Evolutionary conservation across 2,329 filamentous ascomycete species (phyloP).

Genomic region (Ascochyta lentis): DNA sequence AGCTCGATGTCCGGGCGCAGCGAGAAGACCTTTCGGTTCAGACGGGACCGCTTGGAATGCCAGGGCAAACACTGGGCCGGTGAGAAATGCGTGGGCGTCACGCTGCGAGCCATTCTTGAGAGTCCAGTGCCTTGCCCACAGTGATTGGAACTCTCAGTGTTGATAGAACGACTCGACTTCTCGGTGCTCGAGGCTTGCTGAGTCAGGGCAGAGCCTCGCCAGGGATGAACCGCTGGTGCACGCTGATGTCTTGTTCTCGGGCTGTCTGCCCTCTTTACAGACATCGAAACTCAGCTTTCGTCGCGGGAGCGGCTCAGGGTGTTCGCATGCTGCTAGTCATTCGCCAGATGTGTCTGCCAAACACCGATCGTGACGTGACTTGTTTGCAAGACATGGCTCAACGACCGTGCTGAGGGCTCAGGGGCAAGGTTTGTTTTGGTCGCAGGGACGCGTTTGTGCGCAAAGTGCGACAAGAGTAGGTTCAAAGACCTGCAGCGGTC

Average conservation of each 20-base stretch:
- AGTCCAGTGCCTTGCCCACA: conserved; percentile 26
- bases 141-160: conserved; percentile 19
- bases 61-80: conserved; percentile 1
- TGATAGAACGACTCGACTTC: conserved; percentile 18
- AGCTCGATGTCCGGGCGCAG: conserved; percentile 24
- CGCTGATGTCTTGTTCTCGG: conserved; percentile 25
- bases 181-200: conserved; percentile 20
- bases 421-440: conserved; percentile 29
- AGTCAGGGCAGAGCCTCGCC: conserved; percentile 20
- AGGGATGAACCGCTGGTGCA: conserved; percentile 23
- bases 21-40: conserved; percentile 26
- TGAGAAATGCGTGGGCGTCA: conserved; percentile 16
- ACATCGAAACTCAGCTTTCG: conserved; percentile 35
- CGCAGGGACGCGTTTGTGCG: conserved; percentile 44
- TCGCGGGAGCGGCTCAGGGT: conserved; percentile 33
- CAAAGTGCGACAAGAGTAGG: conserved; percentile 45
- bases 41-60: conserved; percentile 5
- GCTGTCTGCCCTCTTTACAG: conserved; percentile 17
- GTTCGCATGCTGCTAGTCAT: conserved; percentile 44
- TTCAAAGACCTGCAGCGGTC: conserved; percentile 60
- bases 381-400: conserved; percentile 37
- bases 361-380: conserved; percentile 38
- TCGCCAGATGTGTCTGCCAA: conserved; percentile 42
- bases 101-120: conserved; percentile 28
- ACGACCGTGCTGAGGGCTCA: conserved; percentile 31